phyloP scores from a whole-genome alignment of 176 grass and related monocot genomes.

The Oryza meyeriana region DNA sequence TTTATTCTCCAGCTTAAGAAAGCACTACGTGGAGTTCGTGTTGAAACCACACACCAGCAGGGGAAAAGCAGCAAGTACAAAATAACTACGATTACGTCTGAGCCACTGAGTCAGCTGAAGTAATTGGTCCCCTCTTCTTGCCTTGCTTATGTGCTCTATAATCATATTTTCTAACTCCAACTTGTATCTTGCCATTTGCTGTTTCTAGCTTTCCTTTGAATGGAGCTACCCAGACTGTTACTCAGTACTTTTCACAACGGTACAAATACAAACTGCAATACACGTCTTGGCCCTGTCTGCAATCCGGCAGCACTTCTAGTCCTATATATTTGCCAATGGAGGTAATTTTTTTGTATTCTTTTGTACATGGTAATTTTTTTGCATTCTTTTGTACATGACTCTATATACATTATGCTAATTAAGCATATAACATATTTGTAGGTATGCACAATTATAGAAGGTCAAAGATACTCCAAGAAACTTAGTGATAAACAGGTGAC shows the following conservation, averaged over 20 bases:
- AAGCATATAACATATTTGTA: constrained; percentile 27
- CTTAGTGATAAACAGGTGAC: constrained; percentile 59
- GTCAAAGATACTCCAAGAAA: constrained; percentile 63
- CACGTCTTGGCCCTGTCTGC: constrained; percentile 65
- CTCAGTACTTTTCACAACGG: constrained; percentile 53
- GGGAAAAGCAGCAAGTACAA: constrained; percentile 47
- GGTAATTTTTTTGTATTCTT: constrained; percentile 37
- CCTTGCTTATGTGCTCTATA: not conserved
- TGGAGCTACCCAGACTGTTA: constrained; percentile 40
- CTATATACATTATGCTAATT: not conserved
- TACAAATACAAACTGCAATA: constrained; percentile 47
- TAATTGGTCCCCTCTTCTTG: constrained; percentile 25
- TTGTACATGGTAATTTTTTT: not conserved
- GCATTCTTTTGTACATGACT: not conserved
- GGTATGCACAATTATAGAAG: constrained; percentile 78
- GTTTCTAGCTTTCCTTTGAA: constrained; percentile 64
- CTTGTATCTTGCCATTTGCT: constrained; percentile 1
- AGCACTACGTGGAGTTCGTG: constrained; percentile 61
- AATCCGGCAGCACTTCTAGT: constrained; percentile 52
- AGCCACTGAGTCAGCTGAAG: constrained; percentile 54
- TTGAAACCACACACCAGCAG: constrained; percentile 58
- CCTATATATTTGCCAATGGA: constrained; percentile 82
- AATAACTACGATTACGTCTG: constrained; percentile 58
- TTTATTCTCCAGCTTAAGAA: constrained; percentile 54
- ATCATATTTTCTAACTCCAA: not conserved